Evolutionary conservation across 805 yeast species (phyloP).

Genomic region (Myxozyma sirexii): DNA sequence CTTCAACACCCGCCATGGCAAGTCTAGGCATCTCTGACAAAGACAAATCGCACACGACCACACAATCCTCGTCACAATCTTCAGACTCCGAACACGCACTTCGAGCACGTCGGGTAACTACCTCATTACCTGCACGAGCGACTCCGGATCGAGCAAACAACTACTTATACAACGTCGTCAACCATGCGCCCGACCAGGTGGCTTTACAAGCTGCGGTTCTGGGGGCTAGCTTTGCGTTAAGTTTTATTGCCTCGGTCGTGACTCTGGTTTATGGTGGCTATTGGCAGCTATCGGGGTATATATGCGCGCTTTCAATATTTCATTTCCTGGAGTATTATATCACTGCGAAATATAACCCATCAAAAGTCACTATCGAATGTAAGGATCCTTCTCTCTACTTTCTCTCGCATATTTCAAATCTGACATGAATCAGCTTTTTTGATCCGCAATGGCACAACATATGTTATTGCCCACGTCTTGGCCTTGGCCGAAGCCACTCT

Average conservation of each 20-base stretch:
- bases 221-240: conserved; percentile 38
- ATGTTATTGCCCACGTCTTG: conserved; percentile 57
- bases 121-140: background rate
- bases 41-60: no score
- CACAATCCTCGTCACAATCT: background rate
- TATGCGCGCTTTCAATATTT: conserved; percentile 59
- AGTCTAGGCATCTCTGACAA: no score
- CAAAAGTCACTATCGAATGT: conserved; percentile 65
- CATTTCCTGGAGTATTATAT: conserved; percentile 81
- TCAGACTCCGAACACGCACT: background rate
- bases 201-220: conserved; percentile 39
- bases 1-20: no score
- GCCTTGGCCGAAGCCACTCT: conserved; percentile 56
- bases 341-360: conserved; percentile 74
- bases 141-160: background rate
- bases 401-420: background rate
- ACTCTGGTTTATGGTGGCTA: conserved; percentile 12
- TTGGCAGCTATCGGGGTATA: conserved; percentile 50
- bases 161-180: conserved; percentile 8
- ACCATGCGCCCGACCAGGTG: conserved; percentile 37
- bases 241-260: conserved; percentile 20
- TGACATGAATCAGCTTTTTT: conserved; percentile 51
- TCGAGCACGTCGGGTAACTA: background rate
- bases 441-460: conserved; percentile 63
- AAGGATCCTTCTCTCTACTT: conserved; percentile 8